phyloP scores from a whole-genome alignment of 352 stramenopile genomes.

The Phytophthora niederhauseri region DNA sequence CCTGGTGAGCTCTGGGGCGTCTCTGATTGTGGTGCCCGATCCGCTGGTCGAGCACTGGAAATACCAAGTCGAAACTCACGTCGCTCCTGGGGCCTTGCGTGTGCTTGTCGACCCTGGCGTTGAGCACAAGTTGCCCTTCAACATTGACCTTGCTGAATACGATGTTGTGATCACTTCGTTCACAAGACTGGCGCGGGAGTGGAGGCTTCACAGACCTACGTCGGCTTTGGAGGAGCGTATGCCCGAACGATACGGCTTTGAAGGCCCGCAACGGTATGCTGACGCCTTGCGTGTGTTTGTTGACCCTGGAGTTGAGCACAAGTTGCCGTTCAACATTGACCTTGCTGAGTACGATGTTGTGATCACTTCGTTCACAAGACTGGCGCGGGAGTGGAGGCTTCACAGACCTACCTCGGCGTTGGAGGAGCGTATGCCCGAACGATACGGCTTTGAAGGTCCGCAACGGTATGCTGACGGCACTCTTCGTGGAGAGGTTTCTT shows the following conservation, averaged over 20 bases:
- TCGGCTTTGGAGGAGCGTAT: conserved; percentile 66
- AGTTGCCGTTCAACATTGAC: conserved; percentile 45
- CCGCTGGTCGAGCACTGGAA: conserved; percentile 82
- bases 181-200: conserved; percentile 60
- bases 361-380: conserved; percentile 69
- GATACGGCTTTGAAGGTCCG: conserved; percentile 69
- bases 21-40: conserved; percentile 76
- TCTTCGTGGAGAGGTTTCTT: conserved; percentile 55
- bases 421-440: conserved; percentile 66
- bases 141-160: conserved; percentile 53
- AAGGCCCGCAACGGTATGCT: conserved; percentile 55
- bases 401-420: conserved; percentile 62
- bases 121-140: conserved; percentile 45
- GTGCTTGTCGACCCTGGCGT: conserved; percentile 52
- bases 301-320: conserved; percentile 41
- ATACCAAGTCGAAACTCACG: conserved; percentile 72
- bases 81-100: conserved; percentile 37
- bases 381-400: conserved; percentile 71
- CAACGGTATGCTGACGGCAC: conserved; percentile 66
- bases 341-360: conserved; percentile 75
- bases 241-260: conserved; percentile 76
- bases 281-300: conserved; percentile 67
- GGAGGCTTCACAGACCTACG: conserved; percentile 62
- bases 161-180: conserved; percentile 85
- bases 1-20: conserved; percentile 52